Base-by-base conservation (phyloP, 73 alveolate species). In the Stentor roeselii region DNA sequence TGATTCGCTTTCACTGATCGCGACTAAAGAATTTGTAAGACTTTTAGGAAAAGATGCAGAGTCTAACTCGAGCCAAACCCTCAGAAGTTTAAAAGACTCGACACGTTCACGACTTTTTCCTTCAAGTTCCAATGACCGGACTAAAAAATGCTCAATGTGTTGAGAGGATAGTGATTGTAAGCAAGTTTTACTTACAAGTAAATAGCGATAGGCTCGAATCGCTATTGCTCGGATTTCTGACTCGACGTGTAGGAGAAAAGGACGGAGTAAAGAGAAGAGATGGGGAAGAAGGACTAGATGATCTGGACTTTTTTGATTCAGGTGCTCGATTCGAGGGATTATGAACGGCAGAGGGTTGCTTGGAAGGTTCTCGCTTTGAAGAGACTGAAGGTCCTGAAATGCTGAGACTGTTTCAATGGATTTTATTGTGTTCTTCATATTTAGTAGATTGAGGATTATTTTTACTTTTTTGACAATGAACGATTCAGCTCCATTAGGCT, bases 61-160 rank as follows among this genome's bases (percentile, higher is more conserved):
- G 32, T 21, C 14, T 21, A 76, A 21, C 39, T 76, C 60, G 39
- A 76, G 60, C 39, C 84, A 76, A 14, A 31, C n/a, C 34, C 39
- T 76, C 0, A 76, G 32, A 41, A 76, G 60, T 35, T 76, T 76
- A 2, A 78, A 76, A n/a, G 84, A 27, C 34, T 76, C 84, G 14
- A 76, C 34, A 1, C 84, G 27, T 41, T 76, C 84, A 59, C 21
- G 80, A 34, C 42, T 14, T 67, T 32, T 67, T 1, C 80, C 80
- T 67, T 67, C 80, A 21, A 32, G 37, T 67, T 67, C 80, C 21
- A 67, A 67, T 27, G 80, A 21, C 34, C 80, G 37, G 42, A 67
- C 80, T 67, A 67, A 11, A 67, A 67, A 67, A 67, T 67, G 41
- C 2, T 67, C 80, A 2, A 67, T 50, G 21, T 50, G 67, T 11